Evolutionary conservation across 441 rosid genomes (phyloP), one percentile per base, ranked within the genome.

Genomic region (Isatis lusitanica): DNA sequence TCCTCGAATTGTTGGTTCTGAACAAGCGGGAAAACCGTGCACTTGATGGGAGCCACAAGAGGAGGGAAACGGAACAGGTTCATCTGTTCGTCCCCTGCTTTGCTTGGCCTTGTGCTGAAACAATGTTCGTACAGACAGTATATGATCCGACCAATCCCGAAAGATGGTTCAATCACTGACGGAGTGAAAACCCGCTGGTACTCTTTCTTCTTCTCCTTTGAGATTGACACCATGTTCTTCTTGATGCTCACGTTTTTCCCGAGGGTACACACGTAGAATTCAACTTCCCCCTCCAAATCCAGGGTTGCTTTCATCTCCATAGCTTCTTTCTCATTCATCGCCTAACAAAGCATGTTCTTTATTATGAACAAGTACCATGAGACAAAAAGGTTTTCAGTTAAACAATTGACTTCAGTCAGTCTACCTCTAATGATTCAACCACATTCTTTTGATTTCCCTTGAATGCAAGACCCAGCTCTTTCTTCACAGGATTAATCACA

Each of bases 81-180:
- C 28, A 85, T 2, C 67, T 80, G 89, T 18, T 85, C 89, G 35
- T 85, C 86, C n/a, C 83, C 85, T 16, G 83, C 84, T 40, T 86
- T 86, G 75, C 82, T 80, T 17, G 87, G 82, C 73, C 85, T 80
- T 18, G 74, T 84, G 78, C 79, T 82, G 75, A 82, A 86, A 56
- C 81, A 85, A 42, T 83, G 87, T 80, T 86, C 87, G 31, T 53
- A 84, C 16, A 86, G 80, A 65, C 90, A 84, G 33, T 84, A 83
- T 11, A 85, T 79, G 51, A 85, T 85, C 43, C 87, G 81, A 31
- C 87, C 89, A 35, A 85, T 80, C 26, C 87, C 87, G 43, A 86
- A 81, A 4, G 87, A 86, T n/a, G 89, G 90, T 39, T 82, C 90
- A 13, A 86, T 84, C 66, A 86, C 87, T 5, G 87, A 86, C 0